Conservation (phyloP, 2,329 filamentous ascomycete genomes). For the Leptodontidium sp. region DNA sequence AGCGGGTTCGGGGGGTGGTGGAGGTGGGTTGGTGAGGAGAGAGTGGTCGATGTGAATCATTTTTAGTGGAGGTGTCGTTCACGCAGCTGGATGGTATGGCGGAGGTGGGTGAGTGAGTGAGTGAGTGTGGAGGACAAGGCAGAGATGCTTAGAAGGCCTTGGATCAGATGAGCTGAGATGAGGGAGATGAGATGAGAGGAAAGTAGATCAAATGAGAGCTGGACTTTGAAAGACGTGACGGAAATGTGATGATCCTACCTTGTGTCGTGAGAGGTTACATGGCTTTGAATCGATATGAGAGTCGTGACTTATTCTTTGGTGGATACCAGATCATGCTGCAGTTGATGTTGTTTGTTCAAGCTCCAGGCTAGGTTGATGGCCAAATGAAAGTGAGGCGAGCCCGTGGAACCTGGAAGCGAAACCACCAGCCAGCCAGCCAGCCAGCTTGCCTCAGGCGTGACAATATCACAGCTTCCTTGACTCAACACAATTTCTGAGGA, state of each 20-base stretch:
- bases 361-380: background rate
- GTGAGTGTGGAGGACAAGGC: constrained; percentile 40
- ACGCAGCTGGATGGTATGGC: background rate
- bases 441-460: too few species aligned
- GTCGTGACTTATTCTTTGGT: background rate
- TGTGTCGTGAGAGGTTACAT: background rate
- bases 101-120: background rate
- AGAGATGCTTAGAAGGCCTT: background rate
- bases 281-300: background rate
- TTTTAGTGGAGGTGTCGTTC: background rate
- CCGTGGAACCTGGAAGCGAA: background rate
- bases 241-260: background rate
- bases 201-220: background rate
- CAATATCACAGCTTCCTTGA: too few species aligned
- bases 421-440: too few species aligned
- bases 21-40: constrained; percentile 29
- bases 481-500: too few species aligned
- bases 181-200: background rate
- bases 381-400: background rate
- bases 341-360: constrained; percentile 8
- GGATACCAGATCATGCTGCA: too few species aligned
- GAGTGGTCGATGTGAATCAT: constrained; percentile 34
- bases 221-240: background rate
- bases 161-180: background rate
- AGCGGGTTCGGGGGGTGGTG: constrained; percentile 38